Conservation (phyloP, 108 stramenopile species). For the Cyclotella kingstonii region DNA sequence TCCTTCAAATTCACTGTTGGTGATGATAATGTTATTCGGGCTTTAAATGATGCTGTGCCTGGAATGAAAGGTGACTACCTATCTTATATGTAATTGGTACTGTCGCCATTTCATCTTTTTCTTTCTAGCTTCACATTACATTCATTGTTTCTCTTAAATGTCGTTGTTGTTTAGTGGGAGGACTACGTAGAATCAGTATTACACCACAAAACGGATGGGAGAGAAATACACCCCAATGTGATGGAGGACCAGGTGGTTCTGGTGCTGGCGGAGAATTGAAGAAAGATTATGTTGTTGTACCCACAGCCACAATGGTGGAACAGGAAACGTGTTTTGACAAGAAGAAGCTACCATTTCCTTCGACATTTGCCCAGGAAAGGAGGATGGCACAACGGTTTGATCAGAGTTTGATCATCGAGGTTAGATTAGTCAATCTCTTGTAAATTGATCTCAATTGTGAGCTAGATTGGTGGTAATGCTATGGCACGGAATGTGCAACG, state of each 20-base stretch:
- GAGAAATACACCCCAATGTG: slow-evolving; percentile 62
- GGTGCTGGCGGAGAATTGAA: slow-evolving; percentile 79
- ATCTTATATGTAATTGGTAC: no score
- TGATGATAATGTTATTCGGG: slow-evolving; percentile 50
- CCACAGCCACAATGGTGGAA: slow-evolving; percentile 85
- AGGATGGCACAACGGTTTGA: slow-evolving; percentile 90
- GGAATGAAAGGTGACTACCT: slow-evolving; percentile 47
- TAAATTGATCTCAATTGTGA: no score
- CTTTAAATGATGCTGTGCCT: slow-evolving; percentile 69
- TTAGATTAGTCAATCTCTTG: slow-evolving; percentile 55
- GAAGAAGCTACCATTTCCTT: slow-evolving; percentile 75
- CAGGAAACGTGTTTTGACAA: slow-evolving; percentile 84
- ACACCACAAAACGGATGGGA: slow-evolving; percentile 83
- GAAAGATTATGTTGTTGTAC: slow-evolving; percentile 78
- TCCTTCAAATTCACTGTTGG: slow-evolving; percentile 62
- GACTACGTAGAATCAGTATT: slow-evolving; percentile 63
- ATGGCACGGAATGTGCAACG: no score
- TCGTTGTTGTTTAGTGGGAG: slow-evolving; percentile 23
- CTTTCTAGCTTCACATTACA: no score
- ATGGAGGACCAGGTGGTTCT: slow-evolving; percentile 81
- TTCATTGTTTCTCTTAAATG: no score
- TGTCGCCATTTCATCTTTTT: no score
- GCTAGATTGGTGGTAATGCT: no score
- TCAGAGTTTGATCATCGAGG: slow-evolving; percentile 86
- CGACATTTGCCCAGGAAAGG: slow-evolving; percentile 75